Conservation (phyloP, 2,329 filamentous ascomycete species). For the Gremmenia infestans region DNA sequence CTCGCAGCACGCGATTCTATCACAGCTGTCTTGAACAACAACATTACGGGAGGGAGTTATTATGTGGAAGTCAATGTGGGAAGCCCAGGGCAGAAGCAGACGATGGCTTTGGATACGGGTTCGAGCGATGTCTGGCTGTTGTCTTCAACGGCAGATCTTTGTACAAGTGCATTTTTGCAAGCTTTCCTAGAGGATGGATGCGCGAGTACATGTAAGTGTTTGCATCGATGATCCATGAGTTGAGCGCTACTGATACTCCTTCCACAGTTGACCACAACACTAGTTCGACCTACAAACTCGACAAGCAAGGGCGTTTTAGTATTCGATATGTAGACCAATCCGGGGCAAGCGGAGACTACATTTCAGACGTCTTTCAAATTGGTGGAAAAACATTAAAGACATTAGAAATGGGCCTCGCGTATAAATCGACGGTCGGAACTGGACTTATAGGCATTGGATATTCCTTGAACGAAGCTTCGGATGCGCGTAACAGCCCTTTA, state of each 20-base stretch:
- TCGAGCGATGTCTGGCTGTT: slow-evolving; percentile 57
- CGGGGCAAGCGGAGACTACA: slow-evolving; percentile 49
- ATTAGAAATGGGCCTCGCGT: slow-evolving; percentile 52
- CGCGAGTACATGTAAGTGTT: slow-evolving; percentile 41
- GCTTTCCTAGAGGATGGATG: slow-evolving; percentile 23
- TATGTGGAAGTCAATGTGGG: slow-evolving; percentile 48
- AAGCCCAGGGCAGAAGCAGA: slow-evolving; percentile 50
- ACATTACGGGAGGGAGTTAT: slow-evolving; percentile 46
- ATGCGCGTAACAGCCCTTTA: background rate
- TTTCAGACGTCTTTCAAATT: slow-evolving; percentile 49
- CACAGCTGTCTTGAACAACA: slow-evolving; percentile 37
- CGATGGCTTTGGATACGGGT: slow-evolving; percentile 55
- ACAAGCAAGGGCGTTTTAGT: slow-evolving; percentile 41
- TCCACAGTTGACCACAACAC: slow-evolving; percentile 41
- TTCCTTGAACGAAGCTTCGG: slow-evolving; percentile 40
- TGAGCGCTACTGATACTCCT: background rate
- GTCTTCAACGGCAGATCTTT: slow-evolving; percentile 31
- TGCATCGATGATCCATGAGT: background rate
- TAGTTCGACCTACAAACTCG: slow-evolving; percentile 44
- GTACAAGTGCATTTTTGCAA: slow-evolving; percentile 10
- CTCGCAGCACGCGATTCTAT: slow-evolving; percentile 11
- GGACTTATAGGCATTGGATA: slow-evolving; percentile 57
- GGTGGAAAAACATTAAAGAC: slow-evolving; percentile 41
- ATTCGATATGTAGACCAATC: slow-evolving; percentile 56
- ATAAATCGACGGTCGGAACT: slow-evolving; percentile 40